These are phyloP conservation scores for Fusarium compactum DNA, from an alignment of 2,329 filamentous ascomycete genomes.

Conservation along the genomic window DNA sequence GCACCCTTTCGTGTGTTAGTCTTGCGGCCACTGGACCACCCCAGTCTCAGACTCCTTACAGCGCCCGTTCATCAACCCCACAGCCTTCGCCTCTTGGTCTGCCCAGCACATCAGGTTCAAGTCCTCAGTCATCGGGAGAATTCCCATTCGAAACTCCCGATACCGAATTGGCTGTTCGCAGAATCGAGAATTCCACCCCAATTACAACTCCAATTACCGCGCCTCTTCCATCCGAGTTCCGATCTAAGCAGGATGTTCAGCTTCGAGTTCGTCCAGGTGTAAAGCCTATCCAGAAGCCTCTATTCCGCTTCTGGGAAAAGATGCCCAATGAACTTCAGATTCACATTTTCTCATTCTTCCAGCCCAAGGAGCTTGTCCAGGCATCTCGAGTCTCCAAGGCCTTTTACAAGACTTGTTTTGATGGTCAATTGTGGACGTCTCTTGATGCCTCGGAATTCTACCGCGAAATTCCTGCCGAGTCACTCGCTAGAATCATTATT, in stretches of 20 bases:
- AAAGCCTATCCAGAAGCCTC: conserved; percentile 48
- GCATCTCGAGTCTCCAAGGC: conserved; percentile 80
- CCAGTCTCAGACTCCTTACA: conserved; percentile 46
- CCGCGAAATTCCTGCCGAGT: conserved; percentile 83
- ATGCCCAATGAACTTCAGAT: conserved; percentile 88
- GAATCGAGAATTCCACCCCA: conserved; percentile 62
- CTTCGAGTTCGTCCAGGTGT: conserved; percentile 30
- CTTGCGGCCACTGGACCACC: conserved; percentile 57
- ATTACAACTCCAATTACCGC: conserved; percentile 61
- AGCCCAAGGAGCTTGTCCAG: conserved; percentile 83
- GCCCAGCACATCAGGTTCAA: conserved; percentile 53
- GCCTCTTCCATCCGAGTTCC: conserved; percentile 73
- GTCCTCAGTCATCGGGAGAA: conserved; percentile 56
- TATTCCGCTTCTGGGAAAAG: conserved; percentile 79
- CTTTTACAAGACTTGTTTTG: conserved; percentile 88
- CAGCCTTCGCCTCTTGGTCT: conserved; percentile 57
- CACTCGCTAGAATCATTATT: conserved; percentile 85
- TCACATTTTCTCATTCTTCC: conserved; percentile 79
- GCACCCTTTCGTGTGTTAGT: conserved; percentile 67
- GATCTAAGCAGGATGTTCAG: conserved; percentile 53
- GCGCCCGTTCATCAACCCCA: conserved; percentile 50
- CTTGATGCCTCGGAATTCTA: conserved; percentile 91
- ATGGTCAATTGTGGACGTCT: conserved; percentile 91
- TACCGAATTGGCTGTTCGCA: conserved; percentile 66
- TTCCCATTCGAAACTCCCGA: conserved; percentile 58